Evolutionary conservation across 192 early-diverging fungal genomes (phyloP).

Genomic region (Podila verticillata): DNA sequence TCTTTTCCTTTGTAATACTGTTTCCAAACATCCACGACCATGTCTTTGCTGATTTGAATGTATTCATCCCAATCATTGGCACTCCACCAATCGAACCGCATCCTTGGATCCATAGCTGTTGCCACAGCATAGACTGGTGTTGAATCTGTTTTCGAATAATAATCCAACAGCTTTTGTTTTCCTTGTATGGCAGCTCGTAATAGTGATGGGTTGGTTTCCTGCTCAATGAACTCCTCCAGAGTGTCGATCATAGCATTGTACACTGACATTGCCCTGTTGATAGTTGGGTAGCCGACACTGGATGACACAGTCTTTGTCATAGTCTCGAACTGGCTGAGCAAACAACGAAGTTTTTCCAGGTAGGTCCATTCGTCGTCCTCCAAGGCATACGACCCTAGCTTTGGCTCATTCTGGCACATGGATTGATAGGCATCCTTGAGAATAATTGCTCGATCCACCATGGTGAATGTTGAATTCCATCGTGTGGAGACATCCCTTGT

Average conservation of each 20-base stretch:
- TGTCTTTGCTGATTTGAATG: neutral
- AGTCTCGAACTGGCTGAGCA: slow-evolving; percentile 10
- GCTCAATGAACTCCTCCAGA: slow-evolving; percentile 14
- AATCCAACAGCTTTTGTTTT: slow-evolving; percentile 18
- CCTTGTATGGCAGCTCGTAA: slow-evolving; percentile 8
- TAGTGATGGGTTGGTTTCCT: neutral
- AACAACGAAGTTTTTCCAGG: neutral
- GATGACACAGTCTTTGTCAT: slow-evolving; percentile 16
- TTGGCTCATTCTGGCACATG: slow-evolving; percentile 19
- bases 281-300: slow-evolving; percentile 14
- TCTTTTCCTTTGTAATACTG: slow-evolving; percentile 15
- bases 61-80: slow-evolving; percentile 13
- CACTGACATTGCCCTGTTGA: slow-evolving; percentile 32
- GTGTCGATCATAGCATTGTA: slow-evolving; percentile 19
- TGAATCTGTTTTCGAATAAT: slow-evolving; percentile 27
- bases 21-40: neutral
- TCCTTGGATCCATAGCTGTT: slow-evolving; percentile 31
- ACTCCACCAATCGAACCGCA: slow-evolving; percentile 27
- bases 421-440: slow-evolving; percentile 25
- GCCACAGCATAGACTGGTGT: slow-evolving; percentile 31
- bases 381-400: neutral
- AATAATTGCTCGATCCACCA: slow-evolving; percentile 11
- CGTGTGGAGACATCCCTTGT: slow-evolving; percentile 2
- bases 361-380: slow-evolving; percentile 25
- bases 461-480: slow-evolving; percentile 13